Evolutionary conservation across 2,329 filamentous ascomycete species (phyloP).

Genomic region (Cladosporium halotolerans): DNA sequence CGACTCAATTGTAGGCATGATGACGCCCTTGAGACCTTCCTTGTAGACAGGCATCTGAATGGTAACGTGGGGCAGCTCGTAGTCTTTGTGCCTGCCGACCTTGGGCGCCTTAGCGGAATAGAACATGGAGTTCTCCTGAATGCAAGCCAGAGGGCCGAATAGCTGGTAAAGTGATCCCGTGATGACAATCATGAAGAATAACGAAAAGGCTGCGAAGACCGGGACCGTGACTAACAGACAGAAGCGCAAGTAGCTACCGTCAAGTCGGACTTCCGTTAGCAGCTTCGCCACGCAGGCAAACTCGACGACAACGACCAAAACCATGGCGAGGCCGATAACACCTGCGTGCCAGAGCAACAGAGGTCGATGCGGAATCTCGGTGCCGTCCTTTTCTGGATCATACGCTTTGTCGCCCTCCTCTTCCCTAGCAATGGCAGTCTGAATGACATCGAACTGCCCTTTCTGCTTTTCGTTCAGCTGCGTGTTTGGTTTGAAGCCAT

Average conservation of each 20-base stretch:
- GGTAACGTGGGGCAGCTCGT: constrained; percentile 58
- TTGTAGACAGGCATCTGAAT: constrained; percentile 88
- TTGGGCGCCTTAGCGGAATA: constrained; percentile 57
- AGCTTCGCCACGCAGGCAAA: constrained; percentile 11
- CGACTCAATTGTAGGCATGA: constrained; percentile 68
- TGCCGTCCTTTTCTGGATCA: constrained; percentile 9
- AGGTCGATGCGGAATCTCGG: constrained; percentile 4
- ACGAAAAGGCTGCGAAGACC: constrained; percentile 50
- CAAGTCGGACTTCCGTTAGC: constrained; percentile 11
- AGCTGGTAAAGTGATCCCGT: constrained; percentile 69
- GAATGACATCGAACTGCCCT: constrained; percentile 8
- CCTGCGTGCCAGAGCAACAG: constrained; percentile 8
- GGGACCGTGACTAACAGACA: constrained; percentile 8
- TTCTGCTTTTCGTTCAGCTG: constrained; percentile 10
- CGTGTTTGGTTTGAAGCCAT: background rate
- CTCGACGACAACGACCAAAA: constrained; percentile 10
- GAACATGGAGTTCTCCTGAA: constrained; percentile 68
- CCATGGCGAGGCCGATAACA: constrained; percentile 9
- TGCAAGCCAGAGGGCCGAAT: constrained; percentile 67
- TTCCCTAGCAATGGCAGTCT: constrained; percentile 11
- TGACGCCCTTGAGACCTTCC: constrained; percentile 69
- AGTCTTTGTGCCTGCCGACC: constrained; percentile 7
- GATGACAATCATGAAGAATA: constrained; percentile 76
- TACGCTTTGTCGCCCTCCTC: constrained; percentile 12
- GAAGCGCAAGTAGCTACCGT: constrained; percentile 9